Evolutionary conservation across 257 asterid genomes (phyloP), one percentile per base, ranked within the genome.

Genomic region (Scutellaria minor): DNA sequence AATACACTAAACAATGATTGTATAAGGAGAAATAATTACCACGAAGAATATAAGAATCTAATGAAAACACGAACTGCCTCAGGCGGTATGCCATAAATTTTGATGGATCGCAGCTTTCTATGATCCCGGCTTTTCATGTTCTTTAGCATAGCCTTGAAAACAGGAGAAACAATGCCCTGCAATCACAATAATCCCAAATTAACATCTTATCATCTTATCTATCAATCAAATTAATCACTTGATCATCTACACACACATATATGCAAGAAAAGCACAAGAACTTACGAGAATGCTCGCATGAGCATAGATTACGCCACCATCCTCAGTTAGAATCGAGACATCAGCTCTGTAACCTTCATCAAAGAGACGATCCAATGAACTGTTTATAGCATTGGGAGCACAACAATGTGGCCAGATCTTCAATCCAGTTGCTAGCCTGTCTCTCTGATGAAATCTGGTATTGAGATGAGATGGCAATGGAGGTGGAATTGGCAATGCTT

Each of bases 281-380:
- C 96, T 67, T 83, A 93, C 98, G 24, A 94, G 89, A 70, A 94
- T 68, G 70, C 78, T 80, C 1, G 92, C 68, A 63, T 94, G 97
- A 3, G 93, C 97, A 52, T 88, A 89, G 82, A 94, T 81, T 56
- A 84, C 55, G 9, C 75, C 83, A 9, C 87, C 91, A 42, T 72
- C 76, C 6, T 85, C 91, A 2, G 90, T 86, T 5, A 58, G 68
- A 54, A 93, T 81, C 0, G 82, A 74, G 55, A 93, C 93, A 75
- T 91, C 97, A 6, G 98, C 97, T 77, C 96, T 74, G 52, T 88
- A 88, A 66, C 79, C 97, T 78, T 91, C 92, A 48, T 89, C 95
- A 27, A 94, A 91, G 68, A 94, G 92, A 70, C 85, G 88, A 51
- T 94, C 97, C 83, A 77, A 70, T 0, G 85, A 47, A 52, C 54